Evolutionary conservation across 23 red algal species (phyloP), one percentile per base, ranked within the genome.

Genomic region (Agarophyton chilense): DNA sequence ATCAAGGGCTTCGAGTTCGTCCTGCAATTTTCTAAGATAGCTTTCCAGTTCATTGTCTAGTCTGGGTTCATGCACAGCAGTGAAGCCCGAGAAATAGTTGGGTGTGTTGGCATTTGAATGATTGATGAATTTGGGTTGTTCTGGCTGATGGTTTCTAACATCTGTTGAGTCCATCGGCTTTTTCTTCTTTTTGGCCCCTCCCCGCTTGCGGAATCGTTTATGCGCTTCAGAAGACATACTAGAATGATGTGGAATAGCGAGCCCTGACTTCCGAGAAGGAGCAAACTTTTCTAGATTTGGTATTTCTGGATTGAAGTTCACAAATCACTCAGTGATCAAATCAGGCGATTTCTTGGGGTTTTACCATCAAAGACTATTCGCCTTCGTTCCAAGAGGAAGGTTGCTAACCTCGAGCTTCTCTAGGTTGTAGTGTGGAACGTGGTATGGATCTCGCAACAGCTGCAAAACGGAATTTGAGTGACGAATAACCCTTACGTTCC

Each of bases 101-200:
- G 82, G 67, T 68, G 79, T 35, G 6, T 38, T 50, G 12, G 41
- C 17, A 34, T 11, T 52, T 52, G 71, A 24, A 46, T 45, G 79
- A 44, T 35, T 31, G 12, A 32, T 42, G 21, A 22, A 45, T 39
- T 47, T 13, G 44, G 61, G 25, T 16, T 25, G 22, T 5, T 29
- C 17, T 2, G 49, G 36, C 33, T 13, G 29, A 19, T 58, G 14
- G 10, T 45, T 49, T 63, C 38, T 52, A 2, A 1, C 71, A 6
- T 40, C 31, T 26, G 26, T 2, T 47, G 36, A n/a, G 7, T 53
- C 34, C 46, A 36, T 68, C 33, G 4, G 36, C 21, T 78, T 89
- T 39, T 89, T 89, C 52, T 89, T 89, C 71, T 89, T 89, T 34
- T 89, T 89, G 1, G 84, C 66, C n/a, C 84, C 84, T 19, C 84